Evolutionary conservation across 2,329 filamentous ascomycete species (phyloP).

Genomic region (Fusarium subglutinans): DNA sequence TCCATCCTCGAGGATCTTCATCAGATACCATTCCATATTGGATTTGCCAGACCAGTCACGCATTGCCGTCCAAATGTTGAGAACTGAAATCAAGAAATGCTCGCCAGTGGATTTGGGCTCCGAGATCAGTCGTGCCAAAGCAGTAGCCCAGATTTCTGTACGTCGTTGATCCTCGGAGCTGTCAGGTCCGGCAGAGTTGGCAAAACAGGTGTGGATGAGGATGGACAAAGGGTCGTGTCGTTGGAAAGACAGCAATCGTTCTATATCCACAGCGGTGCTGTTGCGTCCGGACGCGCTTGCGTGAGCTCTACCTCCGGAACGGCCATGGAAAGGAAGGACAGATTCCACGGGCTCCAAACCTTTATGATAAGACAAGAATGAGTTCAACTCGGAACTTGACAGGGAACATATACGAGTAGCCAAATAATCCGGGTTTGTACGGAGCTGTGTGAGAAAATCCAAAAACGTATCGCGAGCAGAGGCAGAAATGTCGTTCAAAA

Average conservation of each 20-base stretch:
- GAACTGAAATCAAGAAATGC: conserved; percentile 81
- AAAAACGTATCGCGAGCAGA: conserved; percentile 80
- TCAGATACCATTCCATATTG: conserved; percentile 92
- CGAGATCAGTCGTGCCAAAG: conserved; percentile 83
- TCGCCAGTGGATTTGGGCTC: conserved; percentile 80
- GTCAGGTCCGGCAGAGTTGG: conserved; percentile 83
- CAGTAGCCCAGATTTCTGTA: conserved; percentile 87
- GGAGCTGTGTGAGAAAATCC: conserved; percentile 81
- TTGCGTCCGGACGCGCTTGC: conserved; percentile 55
- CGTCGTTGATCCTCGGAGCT: conserved; percentile 82
- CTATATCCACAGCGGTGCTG: conserved; percentile 70
- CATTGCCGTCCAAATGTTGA: conserved; percentile 88
- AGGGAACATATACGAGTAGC: conserved; percentile 82
- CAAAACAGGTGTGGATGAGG: conserved; percentile 88
- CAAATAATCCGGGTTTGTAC: conserved; percentile 88
- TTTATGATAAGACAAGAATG: conserved; percentile 81
- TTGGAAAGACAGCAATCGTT: conserved; percentile 88
- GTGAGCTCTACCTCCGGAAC: conserved; percentile 57
- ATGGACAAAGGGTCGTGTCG: conserved; percentile 86
- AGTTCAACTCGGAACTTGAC: conserved; percentile 77
- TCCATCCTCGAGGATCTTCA: conserved; percentile 93
- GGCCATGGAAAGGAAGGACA: conserved; percentile 75
- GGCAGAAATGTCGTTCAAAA: conserved; percentile 77
- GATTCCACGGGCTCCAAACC: conserved; percentile 84
- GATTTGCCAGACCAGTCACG: conserved; percentile 89